These are phyloP conservation scores for Oidiodendron maius DNA, from an alignment of 495 filamentous ascomycete genomes.

Conservation along the genomic window DNA sequence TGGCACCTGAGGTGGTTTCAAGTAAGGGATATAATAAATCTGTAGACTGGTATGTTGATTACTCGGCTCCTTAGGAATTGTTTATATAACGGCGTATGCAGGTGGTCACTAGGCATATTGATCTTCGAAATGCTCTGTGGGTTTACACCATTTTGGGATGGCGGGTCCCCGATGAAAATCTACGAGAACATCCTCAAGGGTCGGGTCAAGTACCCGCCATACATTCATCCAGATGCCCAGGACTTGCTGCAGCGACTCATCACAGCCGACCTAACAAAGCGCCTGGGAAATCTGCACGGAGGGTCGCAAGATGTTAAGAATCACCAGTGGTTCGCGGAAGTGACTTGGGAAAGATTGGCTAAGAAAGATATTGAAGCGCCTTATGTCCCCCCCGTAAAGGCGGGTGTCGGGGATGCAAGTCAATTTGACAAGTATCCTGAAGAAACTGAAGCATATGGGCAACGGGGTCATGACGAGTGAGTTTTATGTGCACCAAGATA, in stretches of 20 bases:
- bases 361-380: constrained; percentile 98
- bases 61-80: not conserved
- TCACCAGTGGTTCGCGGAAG: constrained; percentile 94
- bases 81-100: constrained; percentile 27
- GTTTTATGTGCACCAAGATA: constrained; percentile 31
- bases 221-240: constrained; percentile 90
- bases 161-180: constrained; percentile 95
- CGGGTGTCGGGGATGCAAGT: constrained; percentile 89
- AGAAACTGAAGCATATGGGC: constrained; percentile 87
- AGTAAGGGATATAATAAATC: constrained; percentile 99
- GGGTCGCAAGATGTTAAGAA: constrained; percentile 93
- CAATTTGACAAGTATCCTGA: constrained; percentile 98
- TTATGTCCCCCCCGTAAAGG: constrained; percentile 93
- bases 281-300: constrained; percentile 86
- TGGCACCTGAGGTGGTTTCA: constrained; percentile 93
- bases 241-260: constrained; percentile 88
- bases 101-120: constrained; percentile 97
- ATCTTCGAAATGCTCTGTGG: constrained; percentile 99
- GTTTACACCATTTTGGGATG: constrained; percentile 98
- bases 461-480: constrained; percentile 72
- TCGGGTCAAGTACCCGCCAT: constrained; percentile 89
- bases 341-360: constrained; percentile 90
- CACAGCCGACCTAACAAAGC: constrained; percentile 90
- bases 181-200: constrained; percentile 97
- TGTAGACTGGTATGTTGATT: constrained; percentile 79